A percentile compares a stretch with the other conserved stretches of the same genome.
phyloP scores from a whole-genome alignment of 352 stramenopile genomes.

The Phytophthora multivora region DNA sequence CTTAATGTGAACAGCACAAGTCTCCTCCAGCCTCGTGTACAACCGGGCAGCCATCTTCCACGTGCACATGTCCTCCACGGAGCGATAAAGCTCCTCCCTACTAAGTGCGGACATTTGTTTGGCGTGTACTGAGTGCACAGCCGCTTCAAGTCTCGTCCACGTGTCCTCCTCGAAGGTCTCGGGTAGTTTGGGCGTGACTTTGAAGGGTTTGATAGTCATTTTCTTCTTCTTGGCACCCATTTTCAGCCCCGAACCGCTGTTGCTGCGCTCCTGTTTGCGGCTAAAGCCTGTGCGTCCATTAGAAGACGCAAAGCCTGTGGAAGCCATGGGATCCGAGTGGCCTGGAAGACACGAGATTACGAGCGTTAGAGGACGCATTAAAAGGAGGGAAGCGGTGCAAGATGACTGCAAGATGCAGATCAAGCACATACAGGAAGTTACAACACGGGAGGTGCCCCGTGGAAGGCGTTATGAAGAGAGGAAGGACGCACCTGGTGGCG shows the following conservation, averaged over 20 bases:
- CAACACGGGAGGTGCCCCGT: too few species aligned
- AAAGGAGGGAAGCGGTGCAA: not conserved
- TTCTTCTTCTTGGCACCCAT: constrained; percentile 68
- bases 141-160: constrained; percentile 73
- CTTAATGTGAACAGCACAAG: constrained; percentile 71
- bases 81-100: constrained; percentile 84
- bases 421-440: not conserved
- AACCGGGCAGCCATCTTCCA: constrained; percentile 90
- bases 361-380: constrained; percentile 4
- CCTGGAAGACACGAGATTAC: constrained; percentile 2
- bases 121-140: constrained; percentile 65
- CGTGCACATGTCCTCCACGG: constrained; percentile 91
- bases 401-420: not conserved
- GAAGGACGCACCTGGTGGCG: constrained; percentile 7
- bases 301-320: constrained; percentile 27
- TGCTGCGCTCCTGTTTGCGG: constrained; percentile 40
- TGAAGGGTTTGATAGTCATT: constrained; percentile 88
- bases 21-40: constrained; percentile 71
- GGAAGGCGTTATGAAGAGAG: not conserved
- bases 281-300: constrained; percentile 35
- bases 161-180: constrained; percentile 79
- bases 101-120: constrained; percentile 73
- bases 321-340: constrained; percentile 29
- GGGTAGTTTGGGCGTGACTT: constrained; percentile 74
- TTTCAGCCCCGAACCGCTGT: constrained; percentile 20